These are phyloP conservation scores for Seiridium cupressi DNA, from an alignment of 2,329 filamentous ascomycete genomes.

Conservation along the genomic window DNA sequence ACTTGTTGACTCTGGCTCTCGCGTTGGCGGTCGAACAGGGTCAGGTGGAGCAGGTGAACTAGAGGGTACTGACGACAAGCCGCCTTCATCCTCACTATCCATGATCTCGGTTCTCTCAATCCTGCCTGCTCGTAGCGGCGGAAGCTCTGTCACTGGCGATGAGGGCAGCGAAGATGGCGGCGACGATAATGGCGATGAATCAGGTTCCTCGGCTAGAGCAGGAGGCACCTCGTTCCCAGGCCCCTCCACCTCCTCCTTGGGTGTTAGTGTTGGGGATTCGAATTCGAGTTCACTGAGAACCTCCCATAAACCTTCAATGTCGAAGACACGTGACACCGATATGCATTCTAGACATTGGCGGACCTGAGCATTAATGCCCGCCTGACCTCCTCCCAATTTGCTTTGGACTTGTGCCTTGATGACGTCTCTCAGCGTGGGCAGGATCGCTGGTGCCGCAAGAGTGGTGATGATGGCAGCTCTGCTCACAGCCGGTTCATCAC, in stretches of 20 bases:
- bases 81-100: conserved; percentile 41
- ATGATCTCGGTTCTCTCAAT: conserved; percentile 24
- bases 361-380: conserved; percentile 20
- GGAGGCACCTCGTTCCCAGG: neutral
- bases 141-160: neutral
- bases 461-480: conserved; percentile 47
- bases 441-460: conserved; percentile 36
- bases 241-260: neutral
- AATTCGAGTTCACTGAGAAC: conserved; percentile 49
- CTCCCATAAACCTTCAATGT: conserved; percentile 57
- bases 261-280: conserved; percentile 1
- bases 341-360: conserved; percentile 45
- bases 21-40: neutral
- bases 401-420: conserved; percentile 33
- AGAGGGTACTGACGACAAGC: conserved; percentile 19
- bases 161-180: conserved; percentile 6
- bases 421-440: conserved; percentile 39
- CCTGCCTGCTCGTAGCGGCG: neutral
- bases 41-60: conserved; percentile 5
- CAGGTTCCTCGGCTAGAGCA: neutral
- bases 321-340: conserved; percentile 56
- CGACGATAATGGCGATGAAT: neutral
- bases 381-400: conserved; percentile 15
- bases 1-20: neutral
- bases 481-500: neutral